These are phyloP conservation scores for Candida smagusa DNA, from an alignment of 1,139 yeast species.

Conservation along the genomic window DNA sequence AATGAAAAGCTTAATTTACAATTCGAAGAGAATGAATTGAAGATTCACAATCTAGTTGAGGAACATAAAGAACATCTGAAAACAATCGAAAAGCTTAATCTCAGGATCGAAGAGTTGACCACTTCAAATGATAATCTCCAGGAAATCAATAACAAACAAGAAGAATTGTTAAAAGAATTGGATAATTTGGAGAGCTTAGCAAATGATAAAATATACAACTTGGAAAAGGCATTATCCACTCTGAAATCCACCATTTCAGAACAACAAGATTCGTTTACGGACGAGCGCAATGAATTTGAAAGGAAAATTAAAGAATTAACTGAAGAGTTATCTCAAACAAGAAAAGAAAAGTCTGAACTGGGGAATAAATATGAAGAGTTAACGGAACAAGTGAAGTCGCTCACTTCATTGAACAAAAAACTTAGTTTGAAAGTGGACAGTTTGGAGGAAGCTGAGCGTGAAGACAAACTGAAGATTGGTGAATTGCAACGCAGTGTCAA, in stretches of 20 bases:
- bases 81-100: conserved; percentile 11
- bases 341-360: conserved; percentile 2
- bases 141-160: conserved; percentile 19
- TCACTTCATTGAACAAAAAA: conserved; percentile 8
- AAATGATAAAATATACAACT: conserved; percentile 18
- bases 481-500: conserved; percentile 10
- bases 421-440: conserved; percentile 9
- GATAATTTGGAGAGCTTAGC: conserved; percentile 22
- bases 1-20: conserved; percentile 11
- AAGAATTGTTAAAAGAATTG: conserved; percentile 20
- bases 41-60: not conserved
- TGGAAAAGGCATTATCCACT: conserved; percentile 15
- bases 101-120: conserved; percentile 13
- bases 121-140: conserved; percentile 13
- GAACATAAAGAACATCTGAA: conserved; percentile 13
- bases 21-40: not conserved
- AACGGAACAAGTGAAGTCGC: conserved; percentile 9
- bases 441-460: conserved; percentile 8
- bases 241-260: conserved; percentile 10
- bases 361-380: conserved; percentile 5
- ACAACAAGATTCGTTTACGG: conserved; percentile 8
- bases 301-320: conserved; percentile 12
- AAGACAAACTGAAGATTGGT: conserved; percentile 1
- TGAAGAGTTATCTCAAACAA: conserved; percentile 1
- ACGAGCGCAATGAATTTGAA: conserved; percentile 14